These are phyloP conservation scores for Vitis amurensis DNA, from an alignment of 164 flowering plant species.

Conservation along the genomic window DNA sequence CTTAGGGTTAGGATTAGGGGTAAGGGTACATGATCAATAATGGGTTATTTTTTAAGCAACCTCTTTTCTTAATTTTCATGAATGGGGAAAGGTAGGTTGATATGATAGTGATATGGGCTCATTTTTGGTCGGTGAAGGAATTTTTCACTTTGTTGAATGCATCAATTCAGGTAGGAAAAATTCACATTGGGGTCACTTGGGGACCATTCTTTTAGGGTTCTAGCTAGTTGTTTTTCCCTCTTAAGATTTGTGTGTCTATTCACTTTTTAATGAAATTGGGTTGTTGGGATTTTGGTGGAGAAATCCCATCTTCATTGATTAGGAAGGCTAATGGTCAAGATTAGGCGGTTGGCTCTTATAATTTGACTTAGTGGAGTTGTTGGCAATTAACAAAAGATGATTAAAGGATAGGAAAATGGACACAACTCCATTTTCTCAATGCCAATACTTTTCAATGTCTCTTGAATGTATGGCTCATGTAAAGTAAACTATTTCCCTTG, in stretches of 20 bases:
- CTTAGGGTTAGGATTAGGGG: slow-evolving; percentile 2
- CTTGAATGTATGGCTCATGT: not conserved
- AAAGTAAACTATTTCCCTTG: not conserved
- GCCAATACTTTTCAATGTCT: not conserved
- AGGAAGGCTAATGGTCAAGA: not conserved
- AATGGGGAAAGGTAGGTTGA: slow-evolving; percentile 11
- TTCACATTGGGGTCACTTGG: slow-evolving; percentile 8
- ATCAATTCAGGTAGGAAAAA: slow-evolving; percentile 35
- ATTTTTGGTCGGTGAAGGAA: slow-evolving; percentile 18
- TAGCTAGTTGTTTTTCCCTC: not conserved
- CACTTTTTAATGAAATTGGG: not conserved
- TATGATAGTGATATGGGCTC: slow-evolving; percentile 14
- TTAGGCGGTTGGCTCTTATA: not conserved
- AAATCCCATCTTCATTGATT: not conserved
- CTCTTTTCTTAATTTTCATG: slow-evolving; percentile 11
- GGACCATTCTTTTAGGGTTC: not conserved
- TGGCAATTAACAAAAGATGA: slow-evolving; percentile 1
- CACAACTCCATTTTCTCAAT: not conserved
- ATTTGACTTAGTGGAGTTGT: slow-evolving; percentile 16
- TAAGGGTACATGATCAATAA: not conserved
- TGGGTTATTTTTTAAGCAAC: not conserved
- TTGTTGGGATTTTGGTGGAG: not conserved
- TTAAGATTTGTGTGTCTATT: too few species aligned
- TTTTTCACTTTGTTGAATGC: slow-evolving; percentile 12
- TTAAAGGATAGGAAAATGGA: not conserved